Base-by-base conservation (phyloP, 805 yeast genomes). In the Alloascoidea hylecoeti region DNA sequence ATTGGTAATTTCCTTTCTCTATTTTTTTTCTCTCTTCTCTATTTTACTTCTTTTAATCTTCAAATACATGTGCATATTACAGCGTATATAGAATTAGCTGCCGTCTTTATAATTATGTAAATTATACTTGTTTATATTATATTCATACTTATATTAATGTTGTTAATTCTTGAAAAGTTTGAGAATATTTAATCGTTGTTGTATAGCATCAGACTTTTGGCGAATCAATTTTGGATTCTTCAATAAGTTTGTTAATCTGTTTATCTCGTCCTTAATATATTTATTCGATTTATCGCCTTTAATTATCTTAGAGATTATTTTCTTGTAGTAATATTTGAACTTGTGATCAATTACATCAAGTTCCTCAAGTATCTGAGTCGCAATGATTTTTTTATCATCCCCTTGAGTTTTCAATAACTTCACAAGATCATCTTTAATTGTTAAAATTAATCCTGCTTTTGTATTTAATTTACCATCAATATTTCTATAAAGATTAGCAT, bases 161-260 rank as follows among this genome's bases (percentile, higher is more conserved):
- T 19, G 12, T 17, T 33, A 35, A 30, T 23, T 34, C 15, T 46
- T 42, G 45, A 62, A 57, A 28, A 53, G 48, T 37, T 49, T 50
- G 43, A 76, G 54, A 28, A 75, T 60, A 47, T 78, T 78, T 38
- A 64, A 45, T 49, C 78, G 64, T 49, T 62, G 63, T 42, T 57
- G 56, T 50, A 75, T 60, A 41, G 66, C 62, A 47, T 78, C 86
- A 15, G 57, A 53, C 32, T 69, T 64, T n/a, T 49, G 56, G 6
- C 53, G 49, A 28, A 55, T 55, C 38, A 74, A 46, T 34, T 56
- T 51, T 13, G 58, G 59, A 18, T 48, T 45, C 17, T 46, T 41
- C 28, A 75, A 42, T 17, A 76, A 55, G 17, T 56, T 57, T 5
- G 51, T 47, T 37, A 78, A 59, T 41, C 85, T 63, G 2, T 46